Conservation (phyloP, 2,329 filamentous ascomycete species). For the Metarhizium sp. region DNA sequence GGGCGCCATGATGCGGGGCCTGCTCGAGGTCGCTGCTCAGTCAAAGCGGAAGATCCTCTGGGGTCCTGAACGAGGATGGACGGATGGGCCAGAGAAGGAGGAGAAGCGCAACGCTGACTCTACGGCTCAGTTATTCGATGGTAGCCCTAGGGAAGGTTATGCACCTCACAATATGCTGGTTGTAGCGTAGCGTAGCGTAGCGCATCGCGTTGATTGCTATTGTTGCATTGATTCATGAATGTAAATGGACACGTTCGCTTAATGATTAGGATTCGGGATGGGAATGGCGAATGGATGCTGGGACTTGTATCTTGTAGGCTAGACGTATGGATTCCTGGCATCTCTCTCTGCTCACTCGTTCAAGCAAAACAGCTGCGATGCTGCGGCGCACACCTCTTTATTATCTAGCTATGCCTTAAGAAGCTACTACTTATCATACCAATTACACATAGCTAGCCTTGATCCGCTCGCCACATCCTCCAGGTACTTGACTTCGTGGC, state of each 20-base stretch:
- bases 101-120: not conserved
- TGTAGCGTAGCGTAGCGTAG: constrained; percentile 9
- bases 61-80: constrained; percentile 61
- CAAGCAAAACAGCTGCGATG: not conserved
- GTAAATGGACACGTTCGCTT: not conserved
- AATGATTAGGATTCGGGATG: not conserved
- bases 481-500: not conserved
- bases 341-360: not conserved
- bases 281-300: not conserved
- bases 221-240: not conserved
- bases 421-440: not conserved
- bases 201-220: not conserved
- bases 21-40: constrained; percentile 43
- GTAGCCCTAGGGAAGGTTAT: constrained; percentile 9
- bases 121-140: constrained; percentile 4
- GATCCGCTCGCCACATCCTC: not conserved
- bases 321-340: not conserved
- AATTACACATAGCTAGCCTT: not conserved
- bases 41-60: constrained; percentile 49
- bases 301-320: not conserved
- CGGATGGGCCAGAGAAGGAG: constrained; percentile 35
- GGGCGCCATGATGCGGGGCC: constrained; percentile 52
- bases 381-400: not conserved
- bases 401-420: not conserved
- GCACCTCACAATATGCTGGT: constrained; percentile 10